A percentile compares a stretch with the other conserved stretches of the same genome.
Conservation (phyloP, 768 basidiomycete species). For the Auricularia heimuer region DNA sequence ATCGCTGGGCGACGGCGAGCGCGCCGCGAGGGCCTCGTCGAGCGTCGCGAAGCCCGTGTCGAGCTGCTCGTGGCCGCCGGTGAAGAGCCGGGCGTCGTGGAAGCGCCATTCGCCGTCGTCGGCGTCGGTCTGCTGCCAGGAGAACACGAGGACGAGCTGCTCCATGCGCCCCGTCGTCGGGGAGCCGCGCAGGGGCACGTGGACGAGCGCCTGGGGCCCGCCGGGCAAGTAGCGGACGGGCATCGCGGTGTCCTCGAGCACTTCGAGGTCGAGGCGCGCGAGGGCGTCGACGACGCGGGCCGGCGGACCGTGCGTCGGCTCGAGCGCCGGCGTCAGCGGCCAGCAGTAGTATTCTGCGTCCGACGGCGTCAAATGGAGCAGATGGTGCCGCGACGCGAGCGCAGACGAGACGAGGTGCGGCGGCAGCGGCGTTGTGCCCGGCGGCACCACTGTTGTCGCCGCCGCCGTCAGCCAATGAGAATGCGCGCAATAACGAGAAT, state of each 20-base stretch:
- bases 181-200: background rate
- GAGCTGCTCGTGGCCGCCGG: background rate
- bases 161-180: too few species aligned
- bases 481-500: too few species aligned
- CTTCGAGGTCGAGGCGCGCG: background rate
- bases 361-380: too few species aligned
- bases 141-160: background rate
- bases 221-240: background rate
- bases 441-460: too few species aligned
- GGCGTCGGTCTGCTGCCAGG: background rate
- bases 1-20: background rate
- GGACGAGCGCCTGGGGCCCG: background rate
- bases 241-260: background rate
- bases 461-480: too few species aligned
- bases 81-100: background rate
- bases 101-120: background rate
- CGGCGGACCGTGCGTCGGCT: background rate
- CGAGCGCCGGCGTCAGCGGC: background rate
- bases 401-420: too few species aligned
- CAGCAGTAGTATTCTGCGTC: background rate
- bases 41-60: background rate
- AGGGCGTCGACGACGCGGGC: background rate
- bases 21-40: background rate
- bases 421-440: too few species aligned
- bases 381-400: too few species aligned